Base-by-base conservation (phyloP, 805 yeast species). In the Yarrowia deformans region DNA sequence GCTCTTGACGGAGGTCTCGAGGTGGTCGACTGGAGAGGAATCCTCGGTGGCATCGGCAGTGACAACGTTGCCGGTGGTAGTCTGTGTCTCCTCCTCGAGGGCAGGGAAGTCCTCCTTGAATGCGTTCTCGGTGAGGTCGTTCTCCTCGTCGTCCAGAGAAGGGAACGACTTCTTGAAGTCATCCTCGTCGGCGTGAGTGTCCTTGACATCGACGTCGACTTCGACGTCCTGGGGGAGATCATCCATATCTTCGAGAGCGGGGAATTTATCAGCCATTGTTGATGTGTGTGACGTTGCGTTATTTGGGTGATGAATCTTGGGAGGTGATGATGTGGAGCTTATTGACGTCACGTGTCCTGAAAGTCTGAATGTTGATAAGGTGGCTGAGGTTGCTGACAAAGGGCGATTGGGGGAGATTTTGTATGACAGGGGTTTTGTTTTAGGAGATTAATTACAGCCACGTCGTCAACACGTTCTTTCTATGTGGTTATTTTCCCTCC, bases 111-210 rank as follows among this genome's bases (percentile, higher is more conserved):
- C 66, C 42, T 72, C 68, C 70, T 77, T 73, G 61, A 76, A 63
- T 12, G 68, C 55, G 45, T 63, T 48, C 66, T 60, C 66, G 23
- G 66, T 45, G 75, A 78, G 74, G 68, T 79, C 75, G 70, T 77
- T 77, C 74, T 82, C 80, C 73, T 79, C 80, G 69, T 78, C 83
- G 19, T 84, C 84, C 34, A 81, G 75, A 32, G 79, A 75, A 19
- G 80, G 83, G 72, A 77, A 74, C 52, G 66, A 43, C 72, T 82
- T 84, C 16, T 84, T 79, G 49, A 79, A 75, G 63, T 78, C 71
- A 60, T 81, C 77, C 71, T 81, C 83, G 69, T 75, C 78, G 67
- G 74, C 78, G 55, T 85, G 84, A 19, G 56, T 46, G 48, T 70
- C 70, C 34, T 70, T 72, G 61, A 67, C 61, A 8, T 60, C 66